A percentile compares a stretch with the other conserved stretches of the same genome.
These are phyloP conservation scores for Psilocybe mexicana DNA, from an alignment of 1,284 basidiomycete genomes.

Conservation along the genomic window DNA sequence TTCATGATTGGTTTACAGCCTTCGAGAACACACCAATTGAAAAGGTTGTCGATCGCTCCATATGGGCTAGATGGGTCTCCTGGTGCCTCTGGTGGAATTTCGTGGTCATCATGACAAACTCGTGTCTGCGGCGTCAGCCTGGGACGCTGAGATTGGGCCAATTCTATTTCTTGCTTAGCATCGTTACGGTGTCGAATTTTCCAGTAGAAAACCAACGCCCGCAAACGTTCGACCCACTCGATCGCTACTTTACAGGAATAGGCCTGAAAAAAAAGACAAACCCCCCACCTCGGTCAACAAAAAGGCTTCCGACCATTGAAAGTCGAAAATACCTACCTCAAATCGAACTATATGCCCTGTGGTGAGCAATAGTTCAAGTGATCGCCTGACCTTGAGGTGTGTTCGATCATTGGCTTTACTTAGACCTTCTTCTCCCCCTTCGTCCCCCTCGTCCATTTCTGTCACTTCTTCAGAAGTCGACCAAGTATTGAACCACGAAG, in stretches of 20 bases:
- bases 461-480: constrained; percentile 38
- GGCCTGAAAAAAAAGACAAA: constrained; percentile 40
- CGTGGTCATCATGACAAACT: constrained; percentile 40
- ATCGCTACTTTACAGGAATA: constrained; percentile 63
- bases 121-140: constrained; percentile 58
- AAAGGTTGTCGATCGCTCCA: constrained; percentile 61
- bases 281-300: neutral
- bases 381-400: constrained; percentile 60
- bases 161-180: constrained; percentile 77
- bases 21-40: constrained; percentile 80
- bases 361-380: constrained; percentile 75
- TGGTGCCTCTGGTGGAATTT: constrained; percentile 48
- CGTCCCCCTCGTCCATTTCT: constrained; percentile 57
- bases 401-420: constrained; percentile 43
- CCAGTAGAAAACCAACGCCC: constrained; percentile 75
- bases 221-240: constrained; percentile 79
- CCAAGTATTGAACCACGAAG: constrained; percentile 39
- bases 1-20: constrained; percentile 73
- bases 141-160: constrained; percentile 57
- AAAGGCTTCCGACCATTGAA: constrained; percentile 1
- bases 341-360: constrained; percentile 73
- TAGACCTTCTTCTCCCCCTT: constrained; percentile 67
- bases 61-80: constrained; percentile 51
- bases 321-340: constrained; percentile 52
- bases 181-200: constrained; percentile 67